Base-by-base conservation (phyloP, 2,329 filamentous ascomycete genomes). In the Phyllosticta citriasiana region DNA sequence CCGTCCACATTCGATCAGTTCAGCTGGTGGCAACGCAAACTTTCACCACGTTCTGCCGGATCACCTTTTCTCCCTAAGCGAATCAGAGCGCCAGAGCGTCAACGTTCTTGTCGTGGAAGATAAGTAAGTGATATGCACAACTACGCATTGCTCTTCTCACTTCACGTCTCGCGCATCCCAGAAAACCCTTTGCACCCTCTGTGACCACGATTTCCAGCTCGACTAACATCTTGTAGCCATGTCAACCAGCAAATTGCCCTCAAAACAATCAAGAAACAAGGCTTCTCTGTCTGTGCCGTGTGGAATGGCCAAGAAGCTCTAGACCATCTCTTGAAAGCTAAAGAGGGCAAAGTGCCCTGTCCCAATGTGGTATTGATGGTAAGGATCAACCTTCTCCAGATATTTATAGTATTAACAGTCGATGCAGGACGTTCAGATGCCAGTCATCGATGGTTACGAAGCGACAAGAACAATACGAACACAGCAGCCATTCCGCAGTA, bases 291-390 rank as follows among this genome's bases (percentile, higher is more conserved):
- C 3, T 81, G 79, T 6, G 88, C 88, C 1, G 84, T 86, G 0
- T 90, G 87, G 86, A 91, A 91, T 66, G 89, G 89, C 25, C 84
- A 88, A 70, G 88, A 93, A 69, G 89, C 88, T 1, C 77, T 93
- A 16, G 86, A 91, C 22, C 91, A 91, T 69, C 76, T 93, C 16
- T 63, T 73, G 14, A 71, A 81, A 55, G 79, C 79, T 2, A 82
- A 84, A 1, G 77, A 80, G 25, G 66, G 70, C 6, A 75, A 78
- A 30, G 77, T 81, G 53, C 74, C 76, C 10, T 84, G 83, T 57
- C 88, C 89, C 0, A 84, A 90, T 65, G 84, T 93, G 7, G 90
- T 93, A 59, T 76, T 92, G 50, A 89, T 90, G 87, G 19, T 22
- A 22, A 22, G 19, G 19, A 22, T 22, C 19, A 22, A 22, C 19